Percentiles rank a stretch among this genome's conserved stretches.
Conservation (phyloP, 768 basidiomycete genomes). For the Cubamyces lactineus region DNA sequence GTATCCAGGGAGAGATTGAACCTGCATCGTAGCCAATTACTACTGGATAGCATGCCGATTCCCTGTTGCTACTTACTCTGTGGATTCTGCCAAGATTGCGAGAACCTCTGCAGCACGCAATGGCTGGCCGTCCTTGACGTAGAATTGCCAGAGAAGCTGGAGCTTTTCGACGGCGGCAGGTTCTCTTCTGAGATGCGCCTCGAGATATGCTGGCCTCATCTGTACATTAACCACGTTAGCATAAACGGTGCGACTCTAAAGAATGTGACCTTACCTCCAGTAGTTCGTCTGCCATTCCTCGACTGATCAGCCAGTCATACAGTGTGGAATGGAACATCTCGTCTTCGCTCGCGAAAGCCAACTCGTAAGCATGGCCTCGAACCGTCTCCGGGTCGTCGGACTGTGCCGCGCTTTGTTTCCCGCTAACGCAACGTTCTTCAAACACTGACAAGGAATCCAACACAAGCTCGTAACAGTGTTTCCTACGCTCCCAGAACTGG, state of each 20-base stretch:
- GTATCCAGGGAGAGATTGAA: constrained; percentile 70
- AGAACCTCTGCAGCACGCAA: constrained; percentile 88
- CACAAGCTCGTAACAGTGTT: constrained; percentile 80
- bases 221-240: constrained; percentile 33
- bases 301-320: constrained; percentile 91
- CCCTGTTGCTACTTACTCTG: constrained; percentile 55
- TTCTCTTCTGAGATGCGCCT: constrained; percentile 82
- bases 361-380: constrained; percentile 82
- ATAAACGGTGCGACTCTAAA: too few relatives aligned
- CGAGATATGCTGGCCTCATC: constrained; percentile 88
- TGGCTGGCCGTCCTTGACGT: constrained; percentile 89
- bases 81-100: constrained; percentile 79
- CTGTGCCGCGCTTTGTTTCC: constrained; percentile 39
- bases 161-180: constrained; percentile 80
- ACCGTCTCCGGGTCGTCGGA: constrained; percentile 63
- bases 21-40: constrained; percentile 39
- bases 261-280: constrained; percentile 65
- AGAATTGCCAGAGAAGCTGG: constrained; percentile 96
- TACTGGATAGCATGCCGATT: neutral
- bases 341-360: constrained; percentile 84
- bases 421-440: constrained; percentile 54
- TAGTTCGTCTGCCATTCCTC: constrained; percentile 82
- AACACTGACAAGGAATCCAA: constrained; percentile 81
- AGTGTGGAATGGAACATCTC: constrained; percentile 92
- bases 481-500: constrained; percentile 60